phyloP scores from a whole-genome alignment of 768 basidiomycete species.

The Royoungia palumana region DNA sequence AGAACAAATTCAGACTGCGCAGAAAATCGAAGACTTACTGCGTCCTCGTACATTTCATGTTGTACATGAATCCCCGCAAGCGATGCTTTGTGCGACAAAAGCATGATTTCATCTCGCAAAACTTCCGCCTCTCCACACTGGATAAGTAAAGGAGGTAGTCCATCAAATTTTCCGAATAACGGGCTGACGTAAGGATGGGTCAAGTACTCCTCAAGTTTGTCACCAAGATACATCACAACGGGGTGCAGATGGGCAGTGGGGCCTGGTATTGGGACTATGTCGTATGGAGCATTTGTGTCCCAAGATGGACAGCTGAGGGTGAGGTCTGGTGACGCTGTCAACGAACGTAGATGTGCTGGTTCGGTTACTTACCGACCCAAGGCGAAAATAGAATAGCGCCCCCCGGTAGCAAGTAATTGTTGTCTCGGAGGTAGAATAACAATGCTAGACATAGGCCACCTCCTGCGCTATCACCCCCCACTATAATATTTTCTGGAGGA shows the following conservation, averaged over 20 bases:
- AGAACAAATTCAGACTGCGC: not conserved
- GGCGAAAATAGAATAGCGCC: constrained; percentile 89
- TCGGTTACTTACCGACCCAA: constrained; percentile 77
- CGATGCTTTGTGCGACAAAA: constrained; percentile 91
- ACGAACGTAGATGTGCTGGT: constrained; percentile 3
- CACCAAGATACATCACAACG: constrained; percentile 90
- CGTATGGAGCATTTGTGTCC: constrained; percentile 88
- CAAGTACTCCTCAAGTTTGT: constrained; percentile 71
- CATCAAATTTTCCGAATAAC: constrained; percentile 84
- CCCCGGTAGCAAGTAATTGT: constrained; percentile 77
- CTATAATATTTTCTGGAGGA: constrained; percentile 84
- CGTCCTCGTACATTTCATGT: constrained; percentile 90
- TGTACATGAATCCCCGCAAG: constrained; percentile 80
- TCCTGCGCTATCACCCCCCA: constrained; percentile 92
- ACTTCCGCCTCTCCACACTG: constrained; percentile 95
- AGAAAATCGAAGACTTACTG: constrained; percentile 45
- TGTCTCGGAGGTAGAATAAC: constrained; percentile 93
- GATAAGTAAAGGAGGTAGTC: constrained; percentile 86
- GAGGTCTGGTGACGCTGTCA: constrained; percentile 51
- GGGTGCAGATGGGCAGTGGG: constrained; percentile 87
- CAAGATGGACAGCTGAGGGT: constrained; percentile 99
- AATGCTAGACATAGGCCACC: constrained; percentile 84
- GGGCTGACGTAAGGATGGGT: constrained; percentile 97
- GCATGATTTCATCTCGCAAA: constrained; percentile 87
- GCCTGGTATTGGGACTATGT: constrained; percentile 72